Evolutionary conservation across 768 basidiomycete genomes (phyloP).

Genomic region (Macrolepiota fuliginosa): DNA sequence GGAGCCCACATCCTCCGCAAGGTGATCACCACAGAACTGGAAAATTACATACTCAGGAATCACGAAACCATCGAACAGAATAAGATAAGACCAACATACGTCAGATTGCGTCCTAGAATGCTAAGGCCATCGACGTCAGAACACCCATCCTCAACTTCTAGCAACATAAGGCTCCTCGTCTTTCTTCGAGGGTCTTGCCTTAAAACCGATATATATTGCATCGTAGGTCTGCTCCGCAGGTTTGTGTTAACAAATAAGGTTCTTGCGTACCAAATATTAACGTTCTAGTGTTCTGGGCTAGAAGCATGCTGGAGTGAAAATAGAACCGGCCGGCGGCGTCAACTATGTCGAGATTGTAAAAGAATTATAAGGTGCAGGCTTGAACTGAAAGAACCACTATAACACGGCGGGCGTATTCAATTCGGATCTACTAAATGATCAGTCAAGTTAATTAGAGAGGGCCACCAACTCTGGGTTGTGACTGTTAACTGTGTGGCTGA

Average conservation of each 20-base stretch:
- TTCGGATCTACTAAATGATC: neutral
- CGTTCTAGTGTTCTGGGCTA: neutral
- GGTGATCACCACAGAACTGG: neutral
- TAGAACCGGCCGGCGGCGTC: neutral
- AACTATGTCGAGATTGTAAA: neutral
- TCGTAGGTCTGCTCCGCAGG: neutral
- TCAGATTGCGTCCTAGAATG: neutral
- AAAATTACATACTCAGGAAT: neutral
- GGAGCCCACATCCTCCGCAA: neutral
- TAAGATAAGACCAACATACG: slow-evolving; percentile 1
- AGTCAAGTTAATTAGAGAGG: neutral
- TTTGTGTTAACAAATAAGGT: neutral
- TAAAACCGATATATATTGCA: neutral
- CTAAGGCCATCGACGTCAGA: neutral
- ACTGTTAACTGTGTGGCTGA: neutral
- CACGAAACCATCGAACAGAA: slow-evolving; percentile 3
- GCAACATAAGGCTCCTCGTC: neutral
- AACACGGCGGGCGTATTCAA: neutral
- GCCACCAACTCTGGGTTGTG: neutral
- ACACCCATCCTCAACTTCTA: neutral
- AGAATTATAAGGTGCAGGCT: neutral
- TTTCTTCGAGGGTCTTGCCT: neutral
- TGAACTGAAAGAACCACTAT: neutral
- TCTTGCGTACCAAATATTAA: neutral
- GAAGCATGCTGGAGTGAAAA: neutral